A percentile compares a stretch with the other conserved stretches of the same genome.
Conservation (phyloP, 73 alveolate species). For the Paramecium primaurelia region DNA sequence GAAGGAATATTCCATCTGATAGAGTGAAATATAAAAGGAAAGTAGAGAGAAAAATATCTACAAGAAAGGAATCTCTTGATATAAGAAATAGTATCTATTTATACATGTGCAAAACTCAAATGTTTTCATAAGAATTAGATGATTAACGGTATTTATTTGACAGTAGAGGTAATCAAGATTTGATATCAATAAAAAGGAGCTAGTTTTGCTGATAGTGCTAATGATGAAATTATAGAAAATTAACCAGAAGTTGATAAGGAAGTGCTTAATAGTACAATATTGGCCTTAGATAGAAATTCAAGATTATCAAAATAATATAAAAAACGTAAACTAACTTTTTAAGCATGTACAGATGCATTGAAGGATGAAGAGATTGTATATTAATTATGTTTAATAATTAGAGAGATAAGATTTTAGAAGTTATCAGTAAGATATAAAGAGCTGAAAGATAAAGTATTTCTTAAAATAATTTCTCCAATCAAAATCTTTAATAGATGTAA, state of each 20-base stretch:
- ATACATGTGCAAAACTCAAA: background rate
- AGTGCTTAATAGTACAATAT: background rate
- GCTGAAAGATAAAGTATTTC: background rate
- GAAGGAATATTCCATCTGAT: slow-evolving; percentile 15
- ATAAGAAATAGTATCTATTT: background rate
- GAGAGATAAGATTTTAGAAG: background rate
- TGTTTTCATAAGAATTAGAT: background rate
- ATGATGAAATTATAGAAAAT: background rate
- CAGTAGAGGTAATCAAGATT: background rate
- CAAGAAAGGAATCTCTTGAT: background rate
- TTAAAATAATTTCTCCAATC: background rate
- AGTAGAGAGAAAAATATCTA: background rate
- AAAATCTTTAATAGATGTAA: background rate
- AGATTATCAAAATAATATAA: background rate
- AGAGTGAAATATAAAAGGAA: background rate
- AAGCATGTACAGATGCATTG: slow-evolving; percentile 8
- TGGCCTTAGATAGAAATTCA: background rate
- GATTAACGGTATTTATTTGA: background rate
- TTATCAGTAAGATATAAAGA: background rate
- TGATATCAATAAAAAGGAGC: background rate
- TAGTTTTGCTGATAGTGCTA: background rate
- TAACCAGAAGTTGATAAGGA: background rate
- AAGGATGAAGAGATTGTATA: slow-evolving; percentile 3
- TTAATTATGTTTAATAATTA: background rate
- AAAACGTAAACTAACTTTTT: background rate